Base-by-base conservation (phyloP, 805 yeast species). In the Clavispora asparagi region DNA sequence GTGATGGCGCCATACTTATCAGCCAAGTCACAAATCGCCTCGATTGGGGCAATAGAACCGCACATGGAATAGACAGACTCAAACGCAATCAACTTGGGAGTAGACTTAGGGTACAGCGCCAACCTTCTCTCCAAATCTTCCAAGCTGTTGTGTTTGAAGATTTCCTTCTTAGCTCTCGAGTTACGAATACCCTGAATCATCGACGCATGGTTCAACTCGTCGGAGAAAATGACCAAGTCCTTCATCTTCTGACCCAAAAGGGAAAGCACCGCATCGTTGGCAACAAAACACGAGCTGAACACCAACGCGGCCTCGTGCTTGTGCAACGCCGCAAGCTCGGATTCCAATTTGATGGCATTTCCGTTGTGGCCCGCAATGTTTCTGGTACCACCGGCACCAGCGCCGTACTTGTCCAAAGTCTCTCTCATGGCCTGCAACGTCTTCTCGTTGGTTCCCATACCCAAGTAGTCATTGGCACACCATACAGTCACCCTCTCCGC, bases 331-430 rank as follows among this genome's bases (percentile, higher is more conserved):
- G 99, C 98, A 42, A 89, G 62, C 59, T 88, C 91, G 19, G 85
- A 72, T 68, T 94, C 99, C 61, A 94, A 78, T 55, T 76, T 77
- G 61, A 94, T 81, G n/a, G 98, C 95, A 58, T 86, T 92, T 48
- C 72, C 67, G 67, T 94, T 94, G 67, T 94, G 99, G 51, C 99
- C 99, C 1, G 99, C 99, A 65, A 94, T 94, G 71, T 94, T 94
- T 62, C 99, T 80, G 41, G 99, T 94, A 57, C 99, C 99, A 62
- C 99, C 99, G 8, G 99, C 96, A 58, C 99, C 99, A 5, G 96
- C 86, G 59, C 99, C 99, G 64, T 94, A 94, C 71, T 79, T 82
- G 58, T 85, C 86, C 65, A 94, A 76, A 14, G 95, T 83, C 41
- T 73, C 64, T 57, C 85, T 84, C 92, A 92, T 94, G 46, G 81